Evolutionary conservation across 2,329 filamentous ascomycete species (phyloP).

Genomic region (Sclerotinia subarctica): DNA sequence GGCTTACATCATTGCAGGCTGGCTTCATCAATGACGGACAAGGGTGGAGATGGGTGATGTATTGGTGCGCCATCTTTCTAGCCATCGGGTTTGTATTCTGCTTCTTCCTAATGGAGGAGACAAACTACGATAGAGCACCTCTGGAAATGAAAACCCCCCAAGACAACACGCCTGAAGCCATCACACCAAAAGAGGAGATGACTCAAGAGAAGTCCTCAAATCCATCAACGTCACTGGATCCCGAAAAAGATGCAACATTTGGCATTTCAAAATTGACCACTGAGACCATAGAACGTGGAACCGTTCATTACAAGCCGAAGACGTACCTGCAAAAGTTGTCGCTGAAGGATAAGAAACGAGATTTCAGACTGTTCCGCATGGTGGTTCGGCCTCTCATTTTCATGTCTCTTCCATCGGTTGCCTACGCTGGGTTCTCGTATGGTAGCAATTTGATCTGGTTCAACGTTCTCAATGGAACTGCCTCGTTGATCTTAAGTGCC

Average conservation of each 20-base stretch:
- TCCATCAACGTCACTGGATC: conserved; percentile 20
- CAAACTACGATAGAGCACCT: conserved; percentile 41
- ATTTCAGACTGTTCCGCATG: conserved; percentile 36
- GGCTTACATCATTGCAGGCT: conserved; percentile 26
- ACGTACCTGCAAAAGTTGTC: conserved; percentile 34
- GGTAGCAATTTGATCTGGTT: conserved; percentile 41
- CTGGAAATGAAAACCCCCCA: conserved; percentile 20
- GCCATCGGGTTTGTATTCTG: conserved; percentile 49
- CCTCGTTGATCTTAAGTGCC: conserved; percentile 37
- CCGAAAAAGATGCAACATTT: conserved; percentile 22
- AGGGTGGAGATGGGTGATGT: conserved; percentile 51
- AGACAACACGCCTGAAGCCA: conserved; percentile 18
- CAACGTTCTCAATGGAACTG: conserved; percentile 40
- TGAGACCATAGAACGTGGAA: conserved; percentile 2
- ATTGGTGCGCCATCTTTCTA: conserved; percentile 54
- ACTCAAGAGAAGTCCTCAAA: not conserved
- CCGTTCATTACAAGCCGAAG: conserved; percentile 27
- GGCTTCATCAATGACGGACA: conserved; percentile 49
- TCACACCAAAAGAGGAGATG: conserved; percentile 22
- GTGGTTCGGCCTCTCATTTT: conserved; percentile 35
- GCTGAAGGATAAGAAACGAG: conserved; percentile 30
- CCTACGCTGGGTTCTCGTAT: conserved; percentile 40
- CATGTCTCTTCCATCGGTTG: conserved; percentile 39
- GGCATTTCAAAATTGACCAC: not conserved
- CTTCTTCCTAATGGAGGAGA: conserved; percentile 60